Evolutionary conservation across 805 yeast genomes (phyloP), one percentile per base, ranked within the genome.

Genomic region (Kodamaea hsintzibuensis): DNA sequence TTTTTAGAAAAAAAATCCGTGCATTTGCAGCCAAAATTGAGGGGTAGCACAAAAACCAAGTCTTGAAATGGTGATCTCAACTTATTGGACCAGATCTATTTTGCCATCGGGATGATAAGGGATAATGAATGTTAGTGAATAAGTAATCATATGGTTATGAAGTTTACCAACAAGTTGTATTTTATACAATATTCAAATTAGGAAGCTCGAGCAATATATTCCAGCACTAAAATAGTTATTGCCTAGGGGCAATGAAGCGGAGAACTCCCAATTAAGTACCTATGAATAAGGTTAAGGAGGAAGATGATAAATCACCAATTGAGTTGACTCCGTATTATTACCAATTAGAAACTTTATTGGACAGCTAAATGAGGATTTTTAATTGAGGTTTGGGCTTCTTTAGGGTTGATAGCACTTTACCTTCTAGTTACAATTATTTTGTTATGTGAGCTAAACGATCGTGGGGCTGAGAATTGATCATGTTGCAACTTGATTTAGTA

Each of bases 1-100:
- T 38, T 14, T 38, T 38, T n/a, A 14, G 14, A n/a, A 14, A 7
- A 3, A 3, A 14, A 16, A 10, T 13, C n/a, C 18, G 16, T 16
- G 42, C 42, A 40, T 40, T 40, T 40, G 44, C 44, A 40, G 44
- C 44, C 44, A 40, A 40, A 40, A 14, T 38, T 16, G 19, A 19
- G 44, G n/a, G 35, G 35, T 30, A 30, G 13, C 35, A 30, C 35
- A 30, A 30, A 22, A 30, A 30, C 35, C 35, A 30, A 30, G 8
- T 5, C 10, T 5, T 5, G 35, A 30, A 30, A 6, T 5, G 13
- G 8, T 12, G 35, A 12, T 12, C 10, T 12, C 10, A 12, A 30
- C 10, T 10, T 12, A 9, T 30, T 30, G 35, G 6, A 30, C 35
- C 35, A 30, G 35, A 30, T 30, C 35, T 30, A 30, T 10, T 30